Base-by-base conservation (phyloP, 768 basidiomycete species). In the Leccinum ochraceum region DNA sequence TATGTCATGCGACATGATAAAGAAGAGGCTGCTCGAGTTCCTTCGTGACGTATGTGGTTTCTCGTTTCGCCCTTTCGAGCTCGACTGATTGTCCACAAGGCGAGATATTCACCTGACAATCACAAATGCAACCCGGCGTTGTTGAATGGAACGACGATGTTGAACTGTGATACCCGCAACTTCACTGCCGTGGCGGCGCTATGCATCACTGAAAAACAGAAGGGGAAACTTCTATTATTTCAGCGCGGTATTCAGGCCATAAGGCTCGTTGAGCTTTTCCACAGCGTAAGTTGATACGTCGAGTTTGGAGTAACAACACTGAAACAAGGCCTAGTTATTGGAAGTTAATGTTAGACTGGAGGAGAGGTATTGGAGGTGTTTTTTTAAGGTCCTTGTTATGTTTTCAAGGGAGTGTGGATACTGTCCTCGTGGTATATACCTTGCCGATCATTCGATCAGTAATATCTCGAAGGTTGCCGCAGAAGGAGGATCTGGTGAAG, bases 51-150 rank as follows among this genome's bases (percentile, higher is more conserved):
- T 72, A 42, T 8, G 65, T 53, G 30, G 8, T 48, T 28, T 22
- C 20, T 49, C 37, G 11, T 13, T 32, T 49, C 7, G 0, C 13
- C 2, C 1, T 50, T 34, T 53, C 26, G 32, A 34, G 36, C 32
- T 57, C 30, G 51, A 42, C 39, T 72, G 50, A 72, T 49, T 7
- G 17, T 52, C 22, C 42, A 24, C n/a, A 44, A 67, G 66, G 63
- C 65, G 5, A 55, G 48, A 34, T 36, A 60, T 51, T 20, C 3
- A 11, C 22, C 60, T 11, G 53, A 46, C 37, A 20, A 57, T 26
- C 73, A 73, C 36, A 58, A 37, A n/a, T 73, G 72, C 56, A 75
- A 75, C 56, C 44, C 51, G 24, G 44, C 54, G 24, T 56, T 75
- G 26, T 26, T 75, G 34, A 51, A 66, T 22, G 66, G 59, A 17